A percentile compares a stretch with the other conserved stretches of the same genome.
Conservation (phyloP, 129 eudicot genomes). For the Escallonia herrerae region DNA sequence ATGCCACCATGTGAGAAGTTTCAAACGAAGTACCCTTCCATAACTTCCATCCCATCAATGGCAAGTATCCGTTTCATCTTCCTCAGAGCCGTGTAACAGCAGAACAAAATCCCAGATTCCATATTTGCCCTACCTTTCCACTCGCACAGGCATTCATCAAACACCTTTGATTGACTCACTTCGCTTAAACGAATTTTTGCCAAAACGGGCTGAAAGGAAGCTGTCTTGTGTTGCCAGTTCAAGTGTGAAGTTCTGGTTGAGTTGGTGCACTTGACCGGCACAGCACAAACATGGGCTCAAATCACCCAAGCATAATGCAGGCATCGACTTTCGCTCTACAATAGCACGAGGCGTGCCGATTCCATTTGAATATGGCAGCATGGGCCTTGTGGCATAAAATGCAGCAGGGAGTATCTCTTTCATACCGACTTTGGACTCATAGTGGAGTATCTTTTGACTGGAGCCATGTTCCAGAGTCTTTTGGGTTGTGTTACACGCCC, state of each 20-base stretch:
- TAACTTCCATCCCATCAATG: not conserved
- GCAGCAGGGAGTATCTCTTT: too few species aligned
- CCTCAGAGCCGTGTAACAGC: not conserved
- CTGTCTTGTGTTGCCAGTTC: slow-evolving; percentile 16
- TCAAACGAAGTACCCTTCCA: too few species aligned
- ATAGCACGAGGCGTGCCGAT: not conserved
- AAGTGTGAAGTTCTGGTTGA: not conserved
- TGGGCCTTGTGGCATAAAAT: too few species aligned
- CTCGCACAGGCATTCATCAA: not conserved
- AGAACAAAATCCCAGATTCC: slow-evolving; percentile 9
- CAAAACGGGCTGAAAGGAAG: slow-evolving; percentile 28
- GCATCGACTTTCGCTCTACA: not conserved
- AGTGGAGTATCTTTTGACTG: too few species aligned
- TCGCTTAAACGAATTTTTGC: slow-evolving; percentile 20
- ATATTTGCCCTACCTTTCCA: not conserved
- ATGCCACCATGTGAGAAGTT: too few species aligned
- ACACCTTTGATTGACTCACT: not conserved
- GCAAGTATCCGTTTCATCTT: slow-evolving; percentile 17
- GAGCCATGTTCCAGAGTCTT: too few species aligned
- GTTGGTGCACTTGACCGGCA: slow-evolving; percentile 14
- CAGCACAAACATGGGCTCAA: slow-evolving; percentile 22
- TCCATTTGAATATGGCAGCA: not conserved
- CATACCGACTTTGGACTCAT: too few species aligned
- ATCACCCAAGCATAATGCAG: slow-evolving; percentile 11
- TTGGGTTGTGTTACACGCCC: too few species aligned